These are phyloP conservation scores for Kluyveromyces aestuarii DNA, from an alignment of 805 yeast species.

Conservation along the genomic window DNA sequence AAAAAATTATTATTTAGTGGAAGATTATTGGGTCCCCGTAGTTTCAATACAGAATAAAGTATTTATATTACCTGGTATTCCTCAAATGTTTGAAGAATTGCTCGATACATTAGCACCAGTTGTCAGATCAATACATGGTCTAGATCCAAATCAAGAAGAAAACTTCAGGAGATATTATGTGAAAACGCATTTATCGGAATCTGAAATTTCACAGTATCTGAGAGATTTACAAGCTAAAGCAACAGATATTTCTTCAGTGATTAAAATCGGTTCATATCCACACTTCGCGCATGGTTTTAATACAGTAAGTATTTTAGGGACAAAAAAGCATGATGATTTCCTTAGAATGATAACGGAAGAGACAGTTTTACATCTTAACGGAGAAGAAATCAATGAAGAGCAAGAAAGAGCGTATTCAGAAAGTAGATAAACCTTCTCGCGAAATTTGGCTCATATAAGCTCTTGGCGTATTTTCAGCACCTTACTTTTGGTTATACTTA, in stretches of 20 bases:
- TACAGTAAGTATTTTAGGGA: constrained; percentile 70
- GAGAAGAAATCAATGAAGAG: constrained; percentile 46
- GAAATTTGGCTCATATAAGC: neutral
- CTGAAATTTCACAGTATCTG: constrained; percentile 59
- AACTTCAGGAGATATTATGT: constrained; percentile 45
- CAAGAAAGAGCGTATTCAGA: constrained; percentile 40
- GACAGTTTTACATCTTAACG: constrained; percentile 40
- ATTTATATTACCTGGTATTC: constrained; percentile 77
- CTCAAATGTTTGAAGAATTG: constrained; percentile 55
- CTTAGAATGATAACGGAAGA: constrained; percentile 39
- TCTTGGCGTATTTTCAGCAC: neutral
- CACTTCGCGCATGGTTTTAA: constrained; percentile 55
- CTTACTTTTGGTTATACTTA: neutral
- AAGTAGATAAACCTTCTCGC: constrained; percentile 5
- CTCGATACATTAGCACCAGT: constrained; percentile 36
- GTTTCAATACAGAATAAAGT: constrained; percentile 58
- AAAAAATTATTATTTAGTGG: constrained; percentile 38
- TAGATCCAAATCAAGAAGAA: constrained; percentile 19
- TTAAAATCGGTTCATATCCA: constrained; percentile 82
- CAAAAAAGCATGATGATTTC: constrained; percentile 27
- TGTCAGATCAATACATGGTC: constrained; percentile 30
- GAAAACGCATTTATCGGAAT: constrained; percentile 51
- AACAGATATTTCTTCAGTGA: constrained; percentile 21
- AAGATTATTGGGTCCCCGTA: constrained; percentile 75
- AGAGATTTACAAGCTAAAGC: constrained; percentile 40